phyloP scores from a whole-genome alignment of 2,329 filamentous ascomycete species.

The Colletotrichum sp. region DNA sequence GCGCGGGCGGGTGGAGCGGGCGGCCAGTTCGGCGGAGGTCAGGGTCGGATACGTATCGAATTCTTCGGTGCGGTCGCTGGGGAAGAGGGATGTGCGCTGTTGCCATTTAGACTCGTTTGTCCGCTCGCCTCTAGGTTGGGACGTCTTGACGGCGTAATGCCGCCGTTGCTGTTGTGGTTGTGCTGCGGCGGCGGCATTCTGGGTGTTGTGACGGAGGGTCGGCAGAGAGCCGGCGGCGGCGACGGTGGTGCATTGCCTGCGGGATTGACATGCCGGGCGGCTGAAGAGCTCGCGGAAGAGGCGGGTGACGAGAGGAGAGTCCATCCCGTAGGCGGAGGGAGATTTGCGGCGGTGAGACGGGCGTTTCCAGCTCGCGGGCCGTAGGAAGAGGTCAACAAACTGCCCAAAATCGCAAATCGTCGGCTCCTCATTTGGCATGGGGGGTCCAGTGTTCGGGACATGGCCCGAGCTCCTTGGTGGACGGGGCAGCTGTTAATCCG shows the following conservation, averaged over 20 bases:
- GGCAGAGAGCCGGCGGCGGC: conserved; percentile 20
- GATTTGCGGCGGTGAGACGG: neutral
- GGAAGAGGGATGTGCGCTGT: conserved; percentile 77
- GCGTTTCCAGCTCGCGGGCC: conserved; percentile 3
- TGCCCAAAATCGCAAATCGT: conserved; percentile 12
- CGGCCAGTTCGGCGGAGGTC: conserved; percentile 78
- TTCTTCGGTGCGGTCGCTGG: conserved; percentile 79
- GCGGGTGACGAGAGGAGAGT: conserved; percentile 77
- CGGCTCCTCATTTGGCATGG: conserved; percentile 6
- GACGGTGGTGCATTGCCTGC: conserved; percentile 38
- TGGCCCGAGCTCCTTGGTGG: conserved; percentile 28
- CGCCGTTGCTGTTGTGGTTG: conserved; percentile 29
- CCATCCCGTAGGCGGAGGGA: conserved; percentile 60
- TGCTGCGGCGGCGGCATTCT: neutral
- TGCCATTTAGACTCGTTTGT: conserved; percentile 80
- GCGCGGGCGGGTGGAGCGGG: conserved; percentile 75
- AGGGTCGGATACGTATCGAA: conserved; percentile 84
- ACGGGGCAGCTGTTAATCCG: conserved; percentile 23
- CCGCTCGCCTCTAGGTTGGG: conserved; percentile 28
- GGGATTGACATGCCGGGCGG: conserved; percentile 68
- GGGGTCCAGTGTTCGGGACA: neutral
- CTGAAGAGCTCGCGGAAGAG: conserved; percentile 87
- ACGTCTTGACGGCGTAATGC: conserved; percentile 25
- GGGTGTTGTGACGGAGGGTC: neutral
- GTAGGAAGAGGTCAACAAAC: conserved; percentile 11